Evolutionary conservation across 495 filamentous ascomycete genomes (phyloP), one percentile per base, ranked within the genome.

Genomic region (Amorphotheca resinae): DNA sequence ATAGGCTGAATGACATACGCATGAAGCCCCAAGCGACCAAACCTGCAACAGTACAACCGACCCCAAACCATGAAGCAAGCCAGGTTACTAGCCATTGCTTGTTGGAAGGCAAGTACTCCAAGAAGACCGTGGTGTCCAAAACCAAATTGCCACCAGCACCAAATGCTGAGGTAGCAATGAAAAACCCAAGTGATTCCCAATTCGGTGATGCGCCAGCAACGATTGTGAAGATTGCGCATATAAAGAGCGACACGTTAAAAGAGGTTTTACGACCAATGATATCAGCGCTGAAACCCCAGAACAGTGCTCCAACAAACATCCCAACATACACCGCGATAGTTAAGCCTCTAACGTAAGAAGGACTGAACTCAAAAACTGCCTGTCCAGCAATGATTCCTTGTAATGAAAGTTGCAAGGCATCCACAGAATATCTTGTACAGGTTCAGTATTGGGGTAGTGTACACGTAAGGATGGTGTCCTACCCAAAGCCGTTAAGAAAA

Each of bases 231-330:
- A 46, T 42, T 11, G 64, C 64, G 41, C 64, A 64, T 3, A 55
- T 52, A 26, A 65, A 52, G 9, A 66, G 54, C 32, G 56, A 60
- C 9, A 60, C 59, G 37, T 66, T 66, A 48, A 66, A 65, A 4
- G 61, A 62, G 38, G 60, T 52, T 40, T 64, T 65, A 26, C 64
- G 44, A 1, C 64, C 64, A 38, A 65, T 61, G 33, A 66, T 59
- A 42, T 66, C 62, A 17, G 62, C 64, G 1, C 59, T 54, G 32
- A 60, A 59, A 6, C 64, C 64, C 64, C 63, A 65, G 26, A 65
- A 50, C 11, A 54, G 46, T 25, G 64, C 64, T 5, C 64, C 64
- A 1, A 55, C 59, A 4, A 66, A 42, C 14, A 66, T 45, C 4
- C 39, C 39, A 17, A 33, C 22, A 54, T 65, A 57, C 5, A 56